Conservation (phyloP, 257 asterid genomes). For the Petunia axillaris region DNA sequence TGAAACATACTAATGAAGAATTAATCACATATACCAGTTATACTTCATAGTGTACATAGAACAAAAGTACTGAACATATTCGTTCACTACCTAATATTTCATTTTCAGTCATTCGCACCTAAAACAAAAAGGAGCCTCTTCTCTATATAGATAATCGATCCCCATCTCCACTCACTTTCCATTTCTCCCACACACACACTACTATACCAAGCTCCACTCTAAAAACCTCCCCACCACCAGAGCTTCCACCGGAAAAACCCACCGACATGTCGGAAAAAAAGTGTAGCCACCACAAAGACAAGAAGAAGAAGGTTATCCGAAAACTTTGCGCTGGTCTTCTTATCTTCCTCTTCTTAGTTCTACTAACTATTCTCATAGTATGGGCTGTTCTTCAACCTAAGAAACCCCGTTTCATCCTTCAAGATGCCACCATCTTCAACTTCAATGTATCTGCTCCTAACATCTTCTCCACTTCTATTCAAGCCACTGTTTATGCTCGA, state of each 20-base stretch:
- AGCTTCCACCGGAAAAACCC: slow-evolving; percentile 16
- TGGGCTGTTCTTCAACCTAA: slow-evolving; percentile 89
- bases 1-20: too few species aligned
- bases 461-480: slow-evolving; percentile 74
- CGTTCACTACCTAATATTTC: too few species aligned
- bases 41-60: too few species aligned
- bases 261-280: slow-evolving; percentile 55
- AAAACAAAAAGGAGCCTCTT: too few species aligned
- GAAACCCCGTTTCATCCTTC: slow-evolving; percentile 80
- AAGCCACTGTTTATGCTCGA: slow-evolving; percentile 74
- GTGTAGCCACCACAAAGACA: slow-evolving; percentile 73
- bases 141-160: neutral
- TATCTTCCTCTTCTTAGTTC: slow-evolving; percentile 50
- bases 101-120: too few species aligned
- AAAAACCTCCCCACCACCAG: neutral
- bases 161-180: neutral
- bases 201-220: neutral
- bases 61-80: too few species aligned
- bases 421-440: slow-evolving; percentile 89
- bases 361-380: slow-evolving; percentile 52
- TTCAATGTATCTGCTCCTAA: slow-evolving; percentile 79
- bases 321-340: slow-evolving; percentile 46
- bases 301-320: slow-evolving; percentile 34
- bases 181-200: slow-evolving; percentile 15
- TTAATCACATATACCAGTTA: too few species aligned